Evolutionary conservation across 495 filamentous ascomycete species (phyloP).

Genomic region (Venustampulla echinocandica): DNA sequence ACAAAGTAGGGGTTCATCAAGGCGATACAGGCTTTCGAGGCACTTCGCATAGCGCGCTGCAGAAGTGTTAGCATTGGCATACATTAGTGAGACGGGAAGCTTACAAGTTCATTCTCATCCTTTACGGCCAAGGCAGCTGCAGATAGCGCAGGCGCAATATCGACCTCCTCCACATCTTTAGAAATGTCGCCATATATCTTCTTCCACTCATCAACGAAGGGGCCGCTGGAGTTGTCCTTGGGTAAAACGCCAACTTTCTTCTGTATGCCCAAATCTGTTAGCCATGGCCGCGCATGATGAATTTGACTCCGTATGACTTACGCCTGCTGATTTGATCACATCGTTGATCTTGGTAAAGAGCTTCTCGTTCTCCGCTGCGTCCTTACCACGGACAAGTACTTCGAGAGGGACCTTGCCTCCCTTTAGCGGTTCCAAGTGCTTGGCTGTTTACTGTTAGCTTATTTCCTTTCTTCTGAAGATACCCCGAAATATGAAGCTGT

Average conservation of each 20-base stretch:
- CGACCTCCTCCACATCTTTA: constrained; percentile 81
- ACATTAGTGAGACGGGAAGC: not conserved
- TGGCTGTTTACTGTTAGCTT: constrained; percentile 48
- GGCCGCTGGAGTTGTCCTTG: constrained; percentile 76
- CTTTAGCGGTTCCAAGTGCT: constrained; percentile 87
- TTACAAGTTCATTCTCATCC: constrained; percentile 75
- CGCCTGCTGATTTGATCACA: constrained; percentile 78
- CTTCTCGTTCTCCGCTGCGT: constrained; percentile 78
- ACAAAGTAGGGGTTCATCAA: constrained; percentile 91
- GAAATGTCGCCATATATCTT: constrained; percentile 63
- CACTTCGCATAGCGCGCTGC: constrained; percentile 76
- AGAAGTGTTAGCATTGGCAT: constrained; percentile 24
- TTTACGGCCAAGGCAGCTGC: constrained; percentile 83
- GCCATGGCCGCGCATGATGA: not conserved
- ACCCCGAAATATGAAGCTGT: constrained; percentile 9
- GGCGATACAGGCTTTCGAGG: constrained; percentile 84
- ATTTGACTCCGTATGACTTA: constrained; percentile 42
- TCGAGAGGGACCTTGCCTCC: constrained; percentile 86
- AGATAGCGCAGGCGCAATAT: constrained; percentile 75
- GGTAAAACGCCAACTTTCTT: constrained; percentile 81
- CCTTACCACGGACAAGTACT: constrained; percentile 81
- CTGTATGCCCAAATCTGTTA: constrained; percentile 31
- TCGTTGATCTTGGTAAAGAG: constrained; percentile 75
- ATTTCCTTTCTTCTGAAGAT: not conserved
- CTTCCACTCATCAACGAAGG: constrained; percentile 95